Evolutionary conservation across 305 asterid genomes (phyloP).

Genomic region (Lippia alba): DNA sequence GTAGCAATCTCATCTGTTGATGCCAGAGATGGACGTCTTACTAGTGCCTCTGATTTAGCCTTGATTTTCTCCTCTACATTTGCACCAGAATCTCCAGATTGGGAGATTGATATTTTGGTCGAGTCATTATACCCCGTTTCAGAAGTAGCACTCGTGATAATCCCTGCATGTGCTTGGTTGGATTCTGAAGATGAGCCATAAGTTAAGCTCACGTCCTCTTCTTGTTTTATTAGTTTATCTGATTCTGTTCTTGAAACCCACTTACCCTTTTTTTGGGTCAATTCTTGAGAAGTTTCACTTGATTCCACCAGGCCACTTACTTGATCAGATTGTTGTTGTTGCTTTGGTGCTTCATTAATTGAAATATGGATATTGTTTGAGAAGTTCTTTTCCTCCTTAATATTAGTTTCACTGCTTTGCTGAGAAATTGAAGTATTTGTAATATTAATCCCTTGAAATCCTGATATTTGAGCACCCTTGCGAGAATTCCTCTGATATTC

Average conservation of each 20-base stretch:
- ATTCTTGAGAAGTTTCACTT: conserved; percentile 46
- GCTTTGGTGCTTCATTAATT: conserved; percentile 44
- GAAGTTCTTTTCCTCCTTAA: conserved; percentile 44
- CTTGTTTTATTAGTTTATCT: conserved; percentile 47
- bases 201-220: conserved; percentile 41
- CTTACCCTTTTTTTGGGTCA: conserved; percentile 42
- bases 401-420: conserved; percentile 48
- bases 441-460: conserved; percentile 54
- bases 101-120: conserved; percentile 36
- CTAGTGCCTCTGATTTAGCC: conserved; percentile 37
- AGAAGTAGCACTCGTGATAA: conserved; percentile 36
- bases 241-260: conserved; percentile 42
- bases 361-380: conserved; percentile 38
- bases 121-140: conserved; percentile 44
- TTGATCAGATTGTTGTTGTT: conserved; percentile 45
- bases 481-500: conserved; percentile 49
- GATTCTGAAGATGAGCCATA: conserved; percentile 47
- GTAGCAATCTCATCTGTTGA: conserved; percentile 33
- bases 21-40: conserved; percentile 40
- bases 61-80: conserved; percentile 40
- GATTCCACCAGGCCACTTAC: conserved; percentile 46
- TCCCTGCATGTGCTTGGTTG: conserved; percentile 38
- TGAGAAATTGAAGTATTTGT: conserved; percentile 49
- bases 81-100: conserved; percentile 38
- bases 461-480: conserved; percentile 46